Percentiles rank a stretch among this genome's conserved stretches.
Conservation (phyloP, 257 asterid species). For the Datura wrightii region DNA sequence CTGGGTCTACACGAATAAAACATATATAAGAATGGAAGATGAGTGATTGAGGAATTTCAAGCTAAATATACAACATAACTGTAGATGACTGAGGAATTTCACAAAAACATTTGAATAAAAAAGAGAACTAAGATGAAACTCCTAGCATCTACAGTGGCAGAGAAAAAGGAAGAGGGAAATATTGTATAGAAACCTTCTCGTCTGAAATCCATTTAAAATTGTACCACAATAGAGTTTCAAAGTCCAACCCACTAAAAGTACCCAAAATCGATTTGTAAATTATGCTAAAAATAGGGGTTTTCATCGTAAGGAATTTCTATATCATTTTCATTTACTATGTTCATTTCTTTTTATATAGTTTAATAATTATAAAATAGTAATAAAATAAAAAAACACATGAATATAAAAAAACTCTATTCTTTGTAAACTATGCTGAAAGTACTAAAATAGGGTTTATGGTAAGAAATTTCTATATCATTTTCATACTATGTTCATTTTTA, state of each 20-base stretch:
- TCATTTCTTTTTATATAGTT: no score
- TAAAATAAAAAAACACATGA: no score
- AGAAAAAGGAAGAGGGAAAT: neutral
- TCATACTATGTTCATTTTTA: no score
- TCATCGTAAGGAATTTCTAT: no score
- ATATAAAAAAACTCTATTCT: no score
- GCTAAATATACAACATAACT: neutral
- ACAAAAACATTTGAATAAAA: neutral
- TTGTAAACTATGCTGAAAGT: no score
- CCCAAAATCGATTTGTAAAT: neutral
- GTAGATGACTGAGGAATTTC: constrained; percentile 14
- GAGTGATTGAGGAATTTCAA: neutral
- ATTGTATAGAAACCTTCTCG: neutral
- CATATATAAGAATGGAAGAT: neutral
- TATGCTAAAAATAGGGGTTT: no score
- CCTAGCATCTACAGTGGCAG: neutral
- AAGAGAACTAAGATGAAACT: constrained; percentile 18
- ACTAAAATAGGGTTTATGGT: no score
- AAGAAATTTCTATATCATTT: no score
- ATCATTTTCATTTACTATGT: no score
- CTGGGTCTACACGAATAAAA: neutral
- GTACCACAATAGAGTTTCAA: constrained; percentile 18
- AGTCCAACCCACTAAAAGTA: constrained; percentile 8
- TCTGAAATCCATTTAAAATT: neutral
- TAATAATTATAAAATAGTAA: no score